Evolutionary conservation across 2,329 filamentous ascomycete species (phyloP).

Genomic region (Claviceps quebecensis): DNA sequence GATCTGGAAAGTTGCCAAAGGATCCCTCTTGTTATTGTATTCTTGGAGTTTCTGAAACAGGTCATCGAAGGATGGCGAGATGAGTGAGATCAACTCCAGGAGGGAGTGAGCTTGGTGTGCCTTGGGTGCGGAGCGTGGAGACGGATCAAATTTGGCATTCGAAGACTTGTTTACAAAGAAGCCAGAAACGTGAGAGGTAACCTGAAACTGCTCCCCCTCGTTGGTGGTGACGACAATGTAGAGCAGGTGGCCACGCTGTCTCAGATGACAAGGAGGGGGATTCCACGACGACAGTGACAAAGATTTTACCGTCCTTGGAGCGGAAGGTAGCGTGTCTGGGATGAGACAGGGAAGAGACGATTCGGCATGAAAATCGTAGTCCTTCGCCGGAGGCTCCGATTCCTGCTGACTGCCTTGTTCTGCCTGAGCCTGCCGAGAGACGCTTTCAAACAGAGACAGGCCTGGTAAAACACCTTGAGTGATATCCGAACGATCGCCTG

Average conservation of each 20-base stretch:
- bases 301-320: constrained; percentile 83
- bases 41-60: constrained; percentile 71
- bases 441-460: constrained; percentile 70
- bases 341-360: constrained; percentile 59
- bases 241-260: constrained; percentile 82
- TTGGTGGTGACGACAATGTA: constrained; percentile 83
- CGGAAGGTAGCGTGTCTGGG: constrained; percentile 48
- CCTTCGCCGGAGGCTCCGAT: constrained; percentile 34
- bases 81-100: constrained; percentile 58
- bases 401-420: constrained; percentile 12
- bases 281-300: constrained; percentile 91
- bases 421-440: constrained; percentile 39
- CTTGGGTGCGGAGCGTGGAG: constrained; percentile 66
- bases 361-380: constrained; percentile 63
- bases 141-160: constrained; percentile 88
- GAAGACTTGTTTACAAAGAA: constrained; percentile 97
- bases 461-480: constrained; percentile 78
- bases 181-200: constrained; percentile 84
- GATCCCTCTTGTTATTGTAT: constrained; percentile 72
- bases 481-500: constrained; percentile 75
- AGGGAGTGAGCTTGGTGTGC: constrained; percentile 71
- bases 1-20: constrained; percentile 85
- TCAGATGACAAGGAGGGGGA: constrained; percentile 79
- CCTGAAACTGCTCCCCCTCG: constrained; percentile 87
- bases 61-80: constrained; percentile 72